Evolutionary conservation across 768 basidiomycete genomes (phyloP), one percentile per base, ranked within the genome.

Genomic region (Rossbeevera mucosa): DNA sequence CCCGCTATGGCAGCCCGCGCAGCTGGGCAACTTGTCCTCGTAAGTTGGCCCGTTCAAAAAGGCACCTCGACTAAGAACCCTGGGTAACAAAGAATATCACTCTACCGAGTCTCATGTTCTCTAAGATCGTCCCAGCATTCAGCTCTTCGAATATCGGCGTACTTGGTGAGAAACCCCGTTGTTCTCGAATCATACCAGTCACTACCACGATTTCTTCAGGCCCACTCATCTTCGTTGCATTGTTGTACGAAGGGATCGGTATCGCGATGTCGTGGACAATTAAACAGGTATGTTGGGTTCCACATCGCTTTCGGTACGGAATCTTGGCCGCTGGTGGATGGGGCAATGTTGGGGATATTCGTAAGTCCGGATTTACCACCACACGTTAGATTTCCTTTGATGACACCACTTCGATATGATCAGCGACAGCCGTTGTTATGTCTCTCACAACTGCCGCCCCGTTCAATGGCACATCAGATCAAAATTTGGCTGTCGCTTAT

Each of bases 281-380:
- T 48, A 79, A 78, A 45, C 77, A 79, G 55, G 58, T 85, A 46
- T 88, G 85, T 59, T 89, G 86, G 81, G 86, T 90, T 2, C 88
- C 88, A 1, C 83, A 87, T 60, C 76, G 85, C 24, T 89, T 90
- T 61, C 73, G 87, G 44, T 80, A 82, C 59, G 89, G 87, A 0
- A 74, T 90, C 21, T 60, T 89, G 0, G 79, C 80, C 3, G 85
- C 86, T 0, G 87, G 86, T 33, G 80, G 77, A 3, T 89, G 81
- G 80, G 77, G 74, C 8, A 89, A 88, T 58, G 77, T 77, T 41
- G 85, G 82, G 8, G 88, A 87, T 60, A 78, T 89, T 28, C 83
- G 86, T 88, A 59, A 62, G 82, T 54, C 7, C 7, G 2, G 2
- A 8, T 28, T 70, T 38, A 14, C 12, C 31, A 13, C 46, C 16